Base-by-base conservation (phyloP, 371 early-diverging fungal genomes). In the Rhizopus delemar region DNA sequence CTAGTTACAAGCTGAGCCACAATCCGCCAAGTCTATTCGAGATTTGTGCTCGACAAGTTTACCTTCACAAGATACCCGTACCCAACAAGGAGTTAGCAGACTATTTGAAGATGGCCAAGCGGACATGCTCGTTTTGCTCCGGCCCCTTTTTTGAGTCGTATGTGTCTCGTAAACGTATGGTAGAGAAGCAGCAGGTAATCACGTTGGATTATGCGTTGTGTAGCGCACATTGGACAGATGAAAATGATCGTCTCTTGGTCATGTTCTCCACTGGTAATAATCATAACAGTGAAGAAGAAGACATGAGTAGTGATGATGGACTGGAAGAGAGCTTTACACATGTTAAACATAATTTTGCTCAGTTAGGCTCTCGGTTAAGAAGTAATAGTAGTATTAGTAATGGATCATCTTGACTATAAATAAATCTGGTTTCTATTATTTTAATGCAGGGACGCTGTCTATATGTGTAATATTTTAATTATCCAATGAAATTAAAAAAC, bases 351-450 rank as follows among this genome's bases (percentile, higher is more conserved):
- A 48, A 59, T 8, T 59, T 64, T 59, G 55, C 54, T 8, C 51
- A 53, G 11, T 50, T 64, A 11, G 55, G 64, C 4, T 45, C 53
- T 3, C 41, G 51, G 11, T 58, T 63, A 13, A 56, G 56, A 35
- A 56, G 56, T 12, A 34, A 22, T 11, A 50, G 22, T 93, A 78
- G 91, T 90, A 4, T 81, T 97, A 78, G 97, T 94, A n/a, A 85
- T 96, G 22, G 93, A 94, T 51, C 93, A 93, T 62, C 95, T 96
- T 71, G 91, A 92, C 91, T 51, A 84, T 86, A 68, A 94, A 95
- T 67, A 93, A 91, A 65, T 88, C 90, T 15, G 90, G 90, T 75
- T 96, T 94, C 77, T 82, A 93, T 59, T 92, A 93, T 71, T 91
- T 95, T 1, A 93, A 93, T 53, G 83, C 90, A 32, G 22, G 22